A percentile compares a stretch with the other conserved stretches of the same genome.
Conservation (phyloP, 768 basidiomycete genomes). For the Tylopilus cervinicoccineus region DNA sequence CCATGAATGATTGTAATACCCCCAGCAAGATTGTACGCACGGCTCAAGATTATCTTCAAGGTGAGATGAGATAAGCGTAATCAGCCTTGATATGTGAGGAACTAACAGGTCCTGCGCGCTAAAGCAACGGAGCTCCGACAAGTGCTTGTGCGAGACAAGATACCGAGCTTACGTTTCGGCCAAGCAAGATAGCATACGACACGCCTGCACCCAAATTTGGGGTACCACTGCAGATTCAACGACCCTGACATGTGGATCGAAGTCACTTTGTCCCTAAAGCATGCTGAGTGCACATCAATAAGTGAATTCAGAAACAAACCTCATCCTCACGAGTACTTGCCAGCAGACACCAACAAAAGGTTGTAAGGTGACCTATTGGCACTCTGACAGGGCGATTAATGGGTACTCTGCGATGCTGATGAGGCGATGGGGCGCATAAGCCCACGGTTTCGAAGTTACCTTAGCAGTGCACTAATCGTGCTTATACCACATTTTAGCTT, state of each 20-base stretch:
- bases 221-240: slow-evolving; percentile 49
- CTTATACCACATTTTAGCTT: slow-evolving; percentile 51
- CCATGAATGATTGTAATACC: slow-evolving; percentile 4
- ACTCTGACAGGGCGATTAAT: slow-evolving; percentile 61
- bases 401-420: slow-evolving; percentile 38
- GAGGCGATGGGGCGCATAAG: not conserved
- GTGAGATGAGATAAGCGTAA: slow-evolving; percentile 51
- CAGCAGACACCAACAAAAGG: slow-evolving; percentile 50
- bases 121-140: not conserved
- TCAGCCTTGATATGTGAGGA: slow-evolving; percentile 51
- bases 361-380: slow-evolving; percentile 60
- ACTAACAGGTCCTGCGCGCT: slow-evolving; percentile 55
- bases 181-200: slow-evolving; percentile 46
- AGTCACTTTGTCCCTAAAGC: slow-evolving; percentile 42
- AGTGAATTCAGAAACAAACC: slow-evolving; percentile 25
- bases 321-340: slow-evolving; percentile 44
- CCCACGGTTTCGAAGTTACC: slow-evolving; percentile 32
- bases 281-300: slow-evolving; percentile 2
- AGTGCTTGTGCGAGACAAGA: not conserved
- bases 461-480: slow-evolving; percentile 52
- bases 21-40: slow-evolving; percentile 34
- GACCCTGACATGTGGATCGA: slow-evolving; percentile 47
- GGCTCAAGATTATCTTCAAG: slow-evolving; percentile 51
- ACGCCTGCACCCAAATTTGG: slow-evolving; percentile 50
- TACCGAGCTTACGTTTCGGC: slow-evolving; percentile 41